Evolutionary conservation across 495 filamentous ascomycete genomes (phyloP).

Genomic region (Penicillium cinerascens): DNA sequence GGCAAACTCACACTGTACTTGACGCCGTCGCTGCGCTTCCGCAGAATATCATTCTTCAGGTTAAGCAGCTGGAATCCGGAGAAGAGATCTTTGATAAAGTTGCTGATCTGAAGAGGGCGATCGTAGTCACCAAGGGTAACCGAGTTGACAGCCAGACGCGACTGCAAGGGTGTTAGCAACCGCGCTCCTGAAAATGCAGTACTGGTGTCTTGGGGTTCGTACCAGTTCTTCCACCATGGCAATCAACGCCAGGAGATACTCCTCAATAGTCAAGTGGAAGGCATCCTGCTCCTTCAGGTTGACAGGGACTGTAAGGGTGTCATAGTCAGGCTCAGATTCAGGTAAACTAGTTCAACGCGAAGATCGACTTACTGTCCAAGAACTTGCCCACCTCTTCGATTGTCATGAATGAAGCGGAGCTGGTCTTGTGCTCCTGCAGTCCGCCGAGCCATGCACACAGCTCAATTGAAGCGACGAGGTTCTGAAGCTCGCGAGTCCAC

Average conservation of each 20-base stretch:
- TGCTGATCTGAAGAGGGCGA: slow-evolving; percentile 77
- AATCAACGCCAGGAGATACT: slow-evolving; percentile 86
- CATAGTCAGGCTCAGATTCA: not conserved
- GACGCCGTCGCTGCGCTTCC: slow-evolving; percentile 84
- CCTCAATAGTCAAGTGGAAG: slow-evolving; percentile 95
- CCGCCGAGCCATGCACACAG: slow-evolving; percentile 77
- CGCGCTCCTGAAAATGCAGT: not conserved
- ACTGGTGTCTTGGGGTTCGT: slow-evolving; percentile 5
- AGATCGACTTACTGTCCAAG: slow-evolving; percentile 56
- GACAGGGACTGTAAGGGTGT: slow-evolving; percentile 66
- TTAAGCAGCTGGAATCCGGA: slow-evolving; percentile 96
- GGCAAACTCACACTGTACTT: slow-evolving; percentile 74
- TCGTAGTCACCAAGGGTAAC: slow-evolving; percentile 89
- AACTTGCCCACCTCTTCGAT: slow-evolving; percentile 82
- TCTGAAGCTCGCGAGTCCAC: slow-evolving; percentile 84
- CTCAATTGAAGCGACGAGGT: slow-evolving; percentile 68
- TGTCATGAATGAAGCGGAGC: slow-evolving; percentile 60
- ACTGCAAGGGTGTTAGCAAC: slow-evolving; percentile 30
- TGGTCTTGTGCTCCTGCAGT: slow-evolving; percentile 41
- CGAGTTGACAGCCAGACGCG: slow-evolving; percentile 89
- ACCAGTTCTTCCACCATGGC: slow-evolving; percentile 86
- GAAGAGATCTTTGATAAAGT: slow-evolving; percentile 92
- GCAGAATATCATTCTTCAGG: slow-evolving; percentile 88
- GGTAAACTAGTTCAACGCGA: not conserved
- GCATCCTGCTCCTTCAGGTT: slow-evolving; percentile 86